Evolutionary conservation across 768 basidiomycete species (phyloP).

Genomic region (Trametes cubensis): DNA sequence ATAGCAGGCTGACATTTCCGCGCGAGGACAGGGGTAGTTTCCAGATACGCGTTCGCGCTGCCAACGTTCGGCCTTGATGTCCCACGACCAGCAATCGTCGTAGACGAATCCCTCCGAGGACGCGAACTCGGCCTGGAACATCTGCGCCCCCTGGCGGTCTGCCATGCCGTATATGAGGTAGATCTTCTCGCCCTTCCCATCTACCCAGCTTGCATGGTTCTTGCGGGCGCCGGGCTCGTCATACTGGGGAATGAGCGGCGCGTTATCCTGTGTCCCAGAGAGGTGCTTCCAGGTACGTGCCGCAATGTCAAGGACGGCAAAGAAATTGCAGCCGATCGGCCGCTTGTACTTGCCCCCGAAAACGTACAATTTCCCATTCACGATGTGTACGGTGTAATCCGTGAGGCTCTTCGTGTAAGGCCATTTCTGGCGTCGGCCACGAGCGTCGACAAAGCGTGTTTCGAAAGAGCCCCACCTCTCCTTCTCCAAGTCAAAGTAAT

Average conservation of each 20-base stretch:
- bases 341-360: constrained; percentile 41
- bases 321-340: constrained; percentile 40
- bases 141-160: constrained; percentile 36
- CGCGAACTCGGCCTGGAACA: constrained; percentile 33
- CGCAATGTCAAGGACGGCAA: constrained; percentile 42
- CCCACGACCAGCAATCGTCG: constrained; percentile 43
- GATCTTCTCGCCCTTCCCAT: constrained; percentile 33
- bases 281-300: constrained; percentile 38
- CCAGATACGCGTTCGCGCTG: constrained; percentile 37
- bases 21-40: constrained; percentile 39
- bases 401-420: constrained; percentile 15
- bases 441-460: constrained; percentile 29
- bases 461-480: constrained; percentile 38
- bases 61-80: constrained; percentile 37
- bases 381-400: constrained; percentile 25
- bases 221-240: constrained; percentile 40
- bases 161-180: constrained; percentile 41
- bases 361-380: constrained; percentile 40
- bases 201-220: constrained; percentile 41
- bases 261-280: constrained; percentile 19
- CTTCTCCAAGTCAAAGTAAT: constrained; percentile 41
- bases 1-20: constrained; percentile 38
- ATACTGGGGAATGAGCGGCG: constrained; percentile 23
- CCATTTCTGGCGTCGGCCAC: constrained; percentile 18
- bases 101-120: constrained; percentile 29